phyloP scores from a whole-genome alignment of 2,329 filamentous ascomycete species.

The Cryphonectria naterciae region DNA sequence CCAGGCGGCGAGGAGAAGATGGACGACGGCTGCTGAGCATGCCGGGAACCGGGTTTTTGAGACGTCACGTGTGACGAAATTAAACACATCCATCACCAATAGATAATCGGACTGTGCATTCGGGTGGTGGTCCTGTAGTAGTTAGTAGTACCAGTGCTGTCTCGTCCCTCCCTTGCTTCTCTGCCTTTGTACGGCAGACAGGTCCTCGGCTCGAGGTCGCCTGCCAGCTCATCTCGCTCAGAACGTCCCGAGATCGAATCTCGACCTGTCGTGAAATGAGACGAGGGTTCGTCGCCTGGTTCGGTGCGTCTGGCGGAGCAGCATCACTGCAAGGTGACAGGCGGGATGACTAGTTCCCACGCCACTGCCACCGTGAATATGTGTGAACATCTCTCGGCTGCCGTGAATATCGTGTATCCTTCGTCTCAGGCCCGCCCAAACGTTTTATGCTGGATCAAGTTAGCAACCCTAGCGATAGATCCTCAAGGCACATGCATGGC shows the following conservation, averaged over 20 bases:
- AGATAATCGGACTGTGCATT: not conserved
- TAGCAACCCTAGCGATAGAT: not conserved
- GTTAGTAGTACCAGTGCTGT: not conserved
- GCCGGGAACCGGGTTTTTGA: not conserved
- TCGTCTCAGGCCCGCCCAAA: not conserved
- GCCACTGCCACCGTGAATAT: not conserved
- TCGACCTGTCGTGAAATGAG: not conserved
- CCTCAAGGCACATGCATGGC: not conserved
- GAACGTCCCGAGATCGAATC: conserved; percentile 2
- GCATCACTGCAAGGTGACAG: not conserved
- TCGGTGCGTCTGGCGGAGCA: not conserved
- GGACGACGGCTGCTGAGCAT: not conserved
- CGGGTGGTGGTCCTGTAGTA: not conserved
- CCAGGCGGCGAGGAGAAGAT: not conserved
- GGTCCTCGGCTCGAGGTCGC: not conserved
- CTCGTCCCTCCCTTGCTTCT: not conserved
- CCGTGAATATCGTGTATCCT: not conserved
- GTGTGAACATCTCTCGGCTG: not conserved
- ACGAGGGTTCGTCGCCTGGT: not conserved
- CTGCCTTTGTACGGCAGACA: not conserved
- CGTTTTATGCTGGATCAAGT: conserved; percentile 7
- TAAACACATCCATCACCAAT: not conserved
- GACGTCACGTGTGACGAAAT: conserved; percentile 8
- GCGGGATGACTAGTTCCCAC: not conserved
- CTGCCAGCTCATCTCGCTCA: conserved; percentile 4